These are phyloP conservation scores for Dactylis glomerata DNA, from an alignment of 176 grass and related monocot genomes.

Conservation along the genomic window DNA sequence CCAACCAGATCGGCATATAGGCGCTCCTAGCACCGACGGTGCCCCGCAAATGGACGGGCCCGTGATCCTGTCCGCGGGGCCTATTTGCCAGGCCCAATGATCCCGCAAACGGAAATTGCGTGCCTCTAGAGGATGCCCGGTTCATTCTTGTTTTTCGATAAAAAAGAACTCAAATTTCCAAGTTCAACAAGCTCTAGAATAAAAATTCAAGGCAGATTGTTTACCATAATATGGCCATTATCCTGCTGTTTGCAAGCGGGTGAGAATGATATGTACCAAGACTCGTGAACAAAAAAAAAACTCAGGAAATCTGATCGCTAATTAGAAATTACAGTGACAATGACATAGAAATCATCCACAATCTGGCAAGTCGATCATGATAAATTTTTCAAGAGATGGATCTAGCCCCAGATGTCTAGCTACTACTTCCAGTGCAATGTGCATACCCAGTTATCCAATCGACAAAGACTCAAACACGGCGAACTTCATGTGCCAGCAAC, in stretches of 20 bases:
- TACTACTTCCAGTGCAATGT: neutral
- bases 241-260: neutral
- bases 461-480: neutral
- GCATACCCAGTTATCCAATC: neutral
- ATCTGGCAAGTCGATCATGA: neutral
- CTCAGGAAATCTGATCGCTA: neutral
- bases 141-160: too few species aligned
- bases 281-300: neutral
- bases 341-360: neutral
- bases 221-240: neutral
- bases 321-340: neutral
- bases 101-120: too few species aligned
- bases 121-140: too few species aligned
- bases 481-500: neutral
- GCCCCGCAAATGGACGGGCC: too few species aligned
- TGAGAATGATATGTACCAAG: neutral
- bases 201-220: neutral
- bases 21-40: too few species aligned
- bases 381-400: neutral
- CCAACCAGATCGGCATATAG: too few species aligned
- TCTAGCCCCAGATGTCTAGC: neutral
- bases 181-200: too few species aligned
- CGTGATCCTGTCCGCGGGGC: too few species aligned
- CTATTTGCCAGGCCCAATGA: too few species aligned
- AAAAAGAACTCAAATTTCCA: too few species aligned